Evolutionary conservation across 2,329 filamentous ascomycete genomes (phyloP), one percentile per base, ranked within the genome.

Genomic region (Ophiostoma angusticollis): DNA sequence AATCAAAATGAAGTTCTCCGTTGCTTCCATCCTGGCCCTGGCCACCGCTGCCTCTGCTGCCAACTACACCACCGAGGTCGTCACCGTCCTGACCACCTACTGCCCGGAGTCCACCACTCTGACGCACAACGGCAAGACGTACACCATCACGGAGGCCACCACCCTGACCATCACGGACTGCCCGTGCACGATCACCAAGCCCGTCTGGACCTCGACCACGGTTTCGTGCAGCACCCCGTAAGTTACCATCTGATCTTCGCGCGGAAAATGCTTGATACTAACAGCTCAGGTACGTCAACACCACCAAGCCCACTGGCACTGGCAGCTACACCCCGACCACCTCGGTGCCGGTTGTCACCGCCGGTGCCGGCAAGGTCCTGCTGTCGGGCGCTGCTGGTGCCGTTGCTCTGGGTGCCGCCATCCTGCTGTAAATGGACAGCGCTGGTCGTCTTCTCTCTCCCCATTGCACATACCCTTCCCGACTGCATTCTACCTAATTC

Each of bases 21-120:
- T 62, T 56, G 67, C 67, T 54, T 59, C 64, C 57, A 52, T 70
- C 50, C 55, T 69, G 55, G 68, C 69, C 52, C 63, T 67, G 58
- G 65, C 58, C 55, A 61, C 63, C 53, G 67, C 65, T 58, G 63
- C 49, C 49, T 51, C 55, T 46, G 58, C 58, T 47, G 45, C 46
- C 47, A 54, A 70, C 41, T 72, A 72, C 60, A 68, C 67, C 61
- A 84, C 78, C 50, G 73, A 80, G 67, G 64, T 75, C 49, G 71
- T 84, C 48, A 76, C 74, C 42, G 60, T 64, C 42, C 73, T 73
- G 65, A 76, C 71, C 62, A 85, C 80, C 56, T 83, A 69, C 74
- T 85, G 81, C 74, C 78, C 80, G 17, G 65, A 55, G 49, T 58
- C 80, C 48, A 84, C 80, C 51, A 59, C 65, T 51, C 61, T 84